Percentiles rank a stretch among this genome's conserved stretches.
Evolutionary conservation across 345 rosid genomes (phyloP).

Genomic region (Psidium friedrichsthalianum): DNA sequence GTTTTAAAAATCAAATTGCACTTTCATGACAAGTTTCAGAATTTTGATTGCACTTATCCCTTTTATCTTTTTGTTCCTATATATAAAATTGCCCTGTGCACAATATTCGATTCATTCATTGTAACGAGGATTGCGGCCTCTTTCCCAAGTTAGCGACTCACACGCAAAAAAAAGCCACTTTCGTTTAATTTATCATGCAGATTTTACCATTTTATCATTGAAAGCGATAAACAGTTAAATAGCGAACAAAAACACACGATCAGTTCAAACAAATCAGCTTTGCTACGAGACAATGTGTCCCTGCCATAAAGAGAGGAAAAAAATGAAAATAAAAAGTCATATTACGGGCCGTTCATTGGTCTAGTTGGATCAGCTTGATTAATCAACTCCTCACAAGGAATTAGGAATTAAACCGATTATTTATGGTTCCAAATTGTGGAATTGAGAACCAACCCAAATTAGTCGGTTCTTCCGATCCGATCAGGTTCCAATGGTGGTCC

Average conservation of each 20-base stretch:
- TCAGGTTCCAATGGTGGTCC: no score
- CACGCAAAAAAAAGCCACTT: not conserved
- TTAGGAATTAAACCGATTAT: fast-evolving
- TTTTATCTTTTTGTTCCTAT: not conserved
- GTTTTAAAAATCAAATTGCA: no score
- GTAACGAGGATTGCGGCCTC: not conserved
- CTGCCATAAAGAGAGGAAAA: not conserved
- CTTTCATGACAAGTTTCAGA: no score
- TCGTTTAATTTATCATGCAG: not conserved
- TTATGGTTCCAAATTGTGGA: not conserved
- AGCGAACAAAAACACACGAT: not conserved
- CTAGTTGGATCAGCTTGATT: not conserved
- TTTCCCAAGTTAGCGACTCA: not conserved
- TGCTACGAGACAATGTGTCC: not conserved
- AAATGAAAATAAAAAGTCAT: not conserved
- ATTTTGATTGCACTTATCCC: no score
- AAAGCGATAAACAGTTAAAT: not conserved
- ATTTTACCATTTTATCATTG: not conserved
- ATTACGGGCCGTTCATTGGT: not conserved
- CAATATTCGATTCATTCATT: not conserved
- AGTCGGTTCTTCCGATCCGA: not conserved
- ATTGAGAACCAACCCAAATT: fast-evolving
- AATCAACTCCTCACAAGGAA: fast-evolving
- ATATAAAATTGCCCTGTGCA: not conserved
- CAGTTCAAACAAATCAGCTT: not conserved